A percentile compares a stretch with the other conserved stretches of the same genome.
Conservation (phyloP, 306 rosid species). For the Acacia crassicarpa region DNA sequence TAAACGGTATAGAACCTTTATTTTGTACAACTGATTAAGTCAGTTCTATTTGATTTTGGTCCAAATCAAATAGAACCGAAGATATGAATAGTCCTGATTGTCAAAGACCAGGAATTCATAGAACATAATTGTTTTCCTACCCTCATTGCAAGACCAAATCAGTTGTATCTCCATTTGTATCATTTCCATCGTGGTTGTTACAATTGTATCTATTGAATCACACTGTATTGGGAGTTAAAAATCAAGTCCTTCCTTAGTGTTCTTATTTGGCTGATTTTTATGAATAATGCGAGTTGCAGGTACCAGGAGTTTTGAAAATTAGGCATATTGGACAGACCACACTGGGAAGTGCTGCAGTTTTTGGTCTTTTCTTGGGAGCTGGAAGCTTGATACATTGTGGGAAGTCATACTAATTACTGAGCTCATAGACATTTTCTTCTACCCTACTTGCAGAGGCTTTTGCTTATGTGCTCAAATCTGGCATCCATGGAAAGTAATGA, state of each 20-base stretch:
- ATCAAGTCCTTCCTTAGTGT: neutral
- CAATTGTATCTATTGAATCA: neutral
- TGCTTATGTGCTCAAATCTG: conserved; percentile 1
- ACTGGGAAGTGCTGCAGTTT: conserved; percentile 77
- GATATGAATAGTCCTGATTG: neutral
- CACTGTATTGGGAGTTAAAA: neutral
- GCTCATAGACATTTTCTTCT: conserved; percentile 6
- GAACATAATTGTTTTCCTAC: neutral
- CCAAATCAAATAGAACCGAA: neutral
- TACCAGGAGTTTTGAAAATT: conserved; percentile 84
- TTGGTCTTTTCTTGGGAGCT: conserved; percentile 89
- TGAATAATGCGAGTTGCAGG: conserved; percentile 47
- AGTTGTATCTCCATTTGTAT: neutral
- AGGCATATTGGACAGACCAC: conserved; percentile 83
- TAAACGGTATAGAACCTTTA: neutral
- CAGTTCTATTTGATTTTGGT: neutral
- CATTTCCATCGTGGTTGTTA: neutral
- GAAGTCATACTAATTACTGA: conserved; percentile 74
- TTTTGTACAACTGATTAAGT: neutral
- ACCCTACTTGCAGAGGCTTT: conserved; percentile 20
- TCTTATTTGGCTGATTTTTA: neutral
- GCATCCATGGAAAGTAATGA: conserved; percentile 28
- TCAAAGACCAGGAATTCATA: neutral
- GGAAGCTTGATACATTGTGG: conserved; percentile 95
- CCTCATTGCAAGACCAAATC: neutral